A percentile compares a stretch with the other conserved stretches of the same genome.
These are phyloP conservation scores for Calophaca sinica DNA, from an alignment of 306 rosid genomes.

Conservation along the genomic window DNA sequence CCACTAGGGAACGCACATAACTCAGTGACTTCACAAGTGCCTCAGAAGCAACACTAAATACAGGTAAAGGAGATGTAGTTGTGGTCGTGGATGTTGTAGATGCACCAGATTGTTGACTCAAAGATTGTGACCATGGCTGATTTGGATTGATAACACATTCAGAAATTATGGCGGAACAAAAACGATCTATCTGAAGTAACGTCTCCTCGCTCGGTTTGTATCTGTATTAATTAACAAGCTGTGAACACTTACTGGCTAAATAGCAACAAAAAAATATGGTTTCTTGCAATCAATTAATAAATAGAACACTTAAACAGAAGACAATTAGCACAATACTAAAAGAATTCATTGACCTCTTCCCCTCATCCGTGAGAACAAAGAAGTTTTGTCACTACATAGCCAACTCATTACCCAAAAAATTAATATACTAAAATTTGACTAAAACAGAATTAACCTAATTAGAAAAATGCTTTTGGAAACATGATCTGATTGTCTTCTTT, in stretches of 20 bases:
- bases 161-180: conserved; percentile 86
- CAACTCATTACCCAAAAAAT: neutral
- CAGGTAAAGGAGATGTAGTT: conserved; percentile 73
- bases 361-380: neutral
- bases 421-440: neutral
- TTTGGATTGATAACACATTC: conserved; percentile 77
- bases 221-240: conserved; percentile 58
- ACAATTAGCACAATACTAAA: conserved; percentile 27
- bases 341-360: conserved; percentile 17
- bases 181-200: conserved; percentile 89
- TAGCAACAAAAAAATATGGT: conserved; percentile 34
- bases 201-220: conserved; percentile 96
- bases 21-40: conserved; percentile 84
- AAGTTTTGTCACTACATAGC: neutral
- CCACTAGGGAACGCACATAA: conserved; percentile 94
- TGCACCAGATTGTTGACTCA: conserved; percentile 63
- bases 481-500: neutral
- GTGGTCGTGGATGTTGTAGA: conserved; percentile 63
- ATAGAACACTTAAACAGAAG: conserved; percentile 11
- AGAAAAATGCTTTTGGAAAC: neutral
- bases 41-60: conserved; percentile 82
- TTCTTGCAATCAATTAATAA: conserved; percentile 21
- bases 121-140: conserved; percentile 69
- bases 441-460: conserved; percentile 6
- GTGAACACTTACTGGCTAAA: conserved; percentile 35